Evolutionary conservation across 371 early-diverging fungal genomes (phyloP).

Genomic region (Mucor lusitanicus): DNA sequence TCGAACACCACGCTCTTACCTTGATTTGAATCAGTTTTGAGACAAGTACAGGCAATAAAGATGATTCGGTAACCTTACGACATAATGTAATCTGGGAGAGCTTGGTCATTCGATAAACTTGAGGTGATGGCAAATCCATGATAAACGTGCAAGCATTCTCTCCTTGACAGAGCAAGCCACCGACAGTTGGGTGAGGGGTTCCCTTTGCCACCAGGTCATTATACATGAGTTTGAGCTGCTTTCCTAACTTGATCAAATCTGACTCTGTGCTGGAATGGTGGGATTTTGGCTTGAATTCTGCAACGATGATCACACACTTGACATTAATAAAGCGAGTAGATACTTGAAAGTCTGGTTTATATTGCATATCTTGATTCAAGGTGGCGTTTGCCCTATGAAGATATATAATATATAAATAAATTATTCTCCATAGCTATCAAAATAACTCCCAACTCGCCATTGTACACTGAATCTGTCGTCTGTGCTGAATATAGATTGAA

Average conservation of each 20-base stretch:
- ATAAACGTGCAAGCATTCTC: not conserved
- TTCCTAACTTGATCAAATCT: slow-evolving; percentile 8
- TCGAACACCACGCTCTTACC: slow-evolving; percentile 21
- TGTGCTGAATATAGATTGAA: not conserved
- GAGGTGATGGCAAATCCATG: too few relatives aligned
- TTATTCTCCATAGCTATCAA: too few relatives aligned
- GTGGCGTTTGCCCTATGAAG: slow-evolving; percentile 16
- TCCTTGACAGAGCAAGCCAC: slow-evolving; percentile 14
- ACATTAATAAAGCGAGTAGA: slow-evolving; percentile 14
- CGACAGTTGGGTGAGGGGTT: slow-evolving; percentile 6
- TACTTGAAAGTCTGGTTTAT: slow-evolving; percentile 13
- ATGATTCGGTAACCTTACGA: slow-evolving; percentile 18
- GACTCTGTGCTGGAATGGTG: too few relatives aligned
- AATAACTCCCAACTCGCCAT: slow-evolving; percentile 12
- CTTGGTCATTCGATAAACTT: slow-evolving; percentile 11
- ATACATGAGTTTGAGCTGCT: slow-evolving; percentile 19
- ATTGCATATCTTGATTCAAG: slow-evolving; percentile 6
- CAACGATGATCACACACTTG: not conserved
- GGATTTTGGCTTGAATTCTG: too few relatives aligned
- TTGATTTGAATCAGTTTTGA: slow-evolving; percentile 21
- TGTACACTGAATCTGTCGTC: not conserved
- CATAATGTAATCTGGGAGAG: slow-evolving; percentile 16
- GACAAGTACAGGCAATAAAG: slow-evolving; percentile 16
- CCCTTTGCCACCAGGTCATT: slow-evolving; percentile 11
- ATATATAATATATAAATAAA: slow-evolving; percentile 12